Base-by-base conservation (phyloP, 2,329 filamentous ascomycete genomes). In the Tolypocladium nubicola region DNA sequence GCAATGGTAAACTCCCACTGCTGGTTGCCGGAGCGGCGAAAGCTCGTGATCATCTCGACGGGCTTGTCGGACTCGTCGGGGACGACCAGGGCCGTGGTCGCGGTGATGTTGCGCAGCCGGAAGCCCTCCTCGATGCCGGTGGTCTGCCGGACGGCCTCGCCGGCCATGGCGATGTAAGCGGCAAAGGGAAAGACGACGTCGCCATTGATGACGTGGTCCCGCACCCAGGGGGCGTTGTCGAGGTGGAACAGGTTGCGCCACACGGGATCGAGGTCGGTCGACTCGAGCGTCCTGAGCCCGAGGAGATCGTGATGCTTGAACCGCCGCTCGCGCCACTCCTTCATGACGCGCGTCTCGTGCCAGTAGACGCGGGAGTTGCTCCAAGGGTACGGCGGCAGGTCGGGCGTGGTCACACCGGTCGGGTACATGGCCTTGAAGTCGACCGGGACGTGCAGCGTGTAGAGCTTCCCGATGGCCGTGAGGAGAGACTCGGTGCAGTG, bases 131-230 rank as follows among this genome's bases (percentile, higher is more conserved):
- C 35, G 4, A 55, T 38, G 19, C 39, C 59, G 0, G 60, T 61
- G 19, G 61, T 21, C 41, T 67, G 66, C 4, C 61, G 53, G 7
- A 63, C 30, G 1, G 61, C 67, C 45, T 68, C 66, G 1, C 57
- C 63, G 8, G 56, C 57, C 65, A 75, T 68, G 9, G 70, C 68
- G 0, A 71, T 62, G 35, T 69, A 67, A 11, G 73, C 75, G 0
- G 70, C 68, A 35, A 67, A 70, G 39, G 76, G 71, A 52, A 74
- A 75, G 58, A 78, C 68, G 41, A 72, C 69, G 45, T 77, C 68
- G 56, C 68, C 74, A 47, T 72, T 68, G 66, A 77, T 73, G 10
- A 64, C 59, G 66, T 78, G 77, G 56, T 77, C 74, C n/a, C 74
- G 65, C 0, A 76, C 66, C 56, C 78, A 79, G 19, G 78, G 68